Percentiles rank a stretch among this genome's conserved stretches.
Conservation (phyloP, 257 asterid species). For the Henckelia pumila region DNA sequence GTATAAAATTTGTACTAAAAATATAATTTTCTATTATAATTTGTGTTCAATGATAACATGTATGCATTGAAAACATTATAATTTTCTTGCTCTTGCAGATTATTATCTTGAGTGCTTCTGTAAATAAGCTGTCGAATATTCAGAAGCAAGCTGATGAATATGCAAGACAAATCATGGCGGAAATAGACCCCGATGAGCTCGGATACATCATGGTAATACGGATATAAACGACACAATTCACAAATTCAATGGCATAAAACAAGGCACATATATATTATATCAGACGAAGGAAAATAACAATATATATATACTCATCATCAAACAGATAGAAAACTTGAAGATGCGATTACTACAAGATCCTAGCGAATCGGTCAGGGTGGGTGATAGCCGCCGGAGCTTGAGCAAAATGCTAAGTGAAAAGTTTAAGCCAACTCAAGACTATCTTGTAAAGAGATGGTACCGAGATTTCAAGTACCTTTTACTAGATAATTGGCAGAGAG, state of each 20-base stretch:
- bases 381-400: slow-evolving; percentile 70
- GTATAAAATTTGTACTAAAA: neutral
- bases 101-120: slow-evolving; percentile 81
- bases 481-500: slow-evolving; percentile 85
- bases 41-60: neutral
- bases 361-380: slow-evolving; percentile 48
- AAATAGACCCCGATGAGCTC: slow-evolving; percentile 59
- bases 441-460: slow-evolving; percentile 46
- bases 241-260: neutral
- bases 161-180: slow-evolving; percentile 88
- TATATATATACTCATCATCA: neutral
- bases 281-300: neutral
- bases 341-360: slow-evolving; percentile 89
- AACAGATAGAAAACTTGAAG: slow-evolving; percentile 78
- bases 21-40: neutral
- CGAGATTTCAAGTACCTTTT: slow-evolving; percentile 56
- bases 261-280: neutral
- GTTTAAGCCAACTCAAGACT: slow-evolving; percentile 61
- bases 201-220: slow-evolving; percentile 69
- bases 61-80: neutral
- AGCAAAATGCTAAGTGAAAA: slow-evolving; percentile 89
- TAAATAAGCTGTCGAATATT: slow-evolving; percentile 72
- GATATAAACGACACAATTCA: no score
- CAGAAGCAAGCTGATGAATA: slow-evolving; percentile 85
- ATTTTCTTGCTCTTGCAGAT: slow-evolving; percentile 44